Base-by-base conservation (phyloP, 2,329 filamentous ascomycete species). In the Lachnellula arida region DNA sequence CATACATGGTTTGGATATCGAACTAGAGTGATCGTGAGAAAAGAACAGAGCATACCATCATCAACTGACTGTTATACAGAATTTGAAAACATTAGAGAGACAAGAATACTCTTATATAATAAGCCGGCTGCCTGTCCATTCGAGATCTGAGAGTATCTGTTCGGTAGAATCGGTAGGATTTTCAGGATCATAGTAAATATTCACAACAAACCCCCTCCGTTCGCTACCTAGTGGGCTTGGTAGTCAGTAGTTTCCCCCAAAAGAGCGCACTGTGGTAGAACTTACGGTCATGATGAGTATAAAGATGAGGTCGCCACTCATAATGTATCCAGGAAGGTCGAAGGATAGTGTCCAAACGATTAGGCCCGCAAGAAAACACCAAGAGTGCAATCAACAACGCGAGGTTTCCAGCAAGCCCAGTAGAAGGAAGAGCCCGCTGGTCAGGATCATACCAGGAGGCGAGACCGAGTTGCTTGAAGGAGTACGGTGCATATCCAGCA, bases 111-210 rank as follows among this genome's bases (percentile, higher is more conserved):
- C 8, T 56, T 42, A 60, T 11, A n/a, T 37, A 44, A 60, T 7
- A 23, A 60, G 17, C 28, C 51, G 23, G 1, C 49, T 43, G 6
- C 23, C 28, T 6, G 23, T 5, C 53, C 52, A 60, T 49, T 68
- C 65, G 0, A 68, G 43, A 12, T 53, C 17, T 2, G 25, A 15
- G 12, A 68, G 40, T 7, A 43, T 43, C 11, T 56, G 34, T 1
- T 3, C 1, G 2, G 63, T 68, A 3, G 65, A 68, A 1, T 60
- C 55, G 3, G 46, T 8, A 17, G 55, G 49, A 44, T 69, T 68
- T 6, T 60, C 54, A 3, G 66, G 66, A 40, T 68, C 67, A 1
- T 59, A 46, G 37, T 63, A 69, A n/a, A 68, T 49, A 5, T 44
- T 61, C 4, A 60, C 59, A 9, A 68, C 59, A 15, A 67, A 35